A percentile compares a stretch with the other conserved stretches of the same genome.
Conservation (phyloP, 2,329 filamentous ascomycete genomes). For the Huntiella omanensis region DNA sequence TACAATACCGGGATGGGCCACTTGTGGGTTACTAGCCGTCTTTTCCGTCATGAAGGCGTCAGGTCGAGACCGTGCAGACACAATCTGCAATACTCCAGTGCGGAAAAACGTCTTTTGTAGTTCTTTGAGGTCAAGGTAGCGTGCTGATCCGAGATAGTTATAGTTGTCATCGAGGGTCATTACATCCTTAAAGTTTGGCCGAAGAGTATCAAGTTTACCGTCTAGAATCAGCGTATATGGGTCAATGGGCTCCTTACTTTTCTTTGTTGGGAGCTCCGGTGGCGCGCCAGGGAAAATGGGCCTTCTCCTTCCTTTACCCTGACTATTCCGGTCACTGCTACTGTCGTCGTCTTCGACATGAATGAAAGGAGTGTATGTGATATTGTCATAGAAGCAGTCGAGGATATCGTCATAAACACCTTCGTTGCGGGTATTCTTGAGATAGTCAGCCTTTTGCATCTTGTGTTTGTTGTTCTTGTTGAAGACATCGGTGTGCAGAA, state of each 20-base stretch:
- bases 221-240: constrained; percentile 91
- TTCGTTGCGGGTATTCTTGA: constrained; percentile 85
- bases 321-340: constrained; percentile 52
- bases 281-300: constrained; percentile 41
- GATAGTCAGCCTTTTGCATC: constrained; percentile 90
- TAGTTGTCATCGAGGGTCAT: constrained; percentile 88
- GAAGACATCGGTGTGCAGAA: constrained; percentile 96
- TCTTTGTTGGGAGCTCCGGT: constrained; percentile 31
- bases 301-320: constrained; percentile 56
- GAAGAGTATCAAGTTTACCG: constrained; percentile 60
- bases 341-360: constrained; percentile 88
- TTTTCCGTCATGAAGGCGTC: constrained; percentile 89
- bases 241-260: constrained; percentile 70
- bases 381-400: constrained; percentile 96
- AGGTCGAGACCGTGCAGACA: constrained; percentile 79
- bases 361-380: constrained; percentile 94
- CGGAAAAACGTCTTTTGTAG: constrained; percentile 79
- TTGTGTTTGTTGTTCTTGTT: constrained; percentile 99
- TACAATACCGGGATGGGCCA: constrained; percentile 79
- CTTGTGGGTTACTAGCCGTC: constrained; percentile 65
- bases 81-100: constrained; percentile 82
- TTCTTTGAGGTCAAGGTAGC: constrained; percentile 59
- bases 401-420: constrained; percentile 86
- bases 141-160: constrained; percentile 60
- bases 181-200: constrained; percentile 77